A percentile compares a stretch with the other conserved stretches of the same genome.
These are phyloP conservation scores for Vitis rotundifolia DNA, from an alignment of 164 flowering plant species.

Conservation along the genomic window DNA sequence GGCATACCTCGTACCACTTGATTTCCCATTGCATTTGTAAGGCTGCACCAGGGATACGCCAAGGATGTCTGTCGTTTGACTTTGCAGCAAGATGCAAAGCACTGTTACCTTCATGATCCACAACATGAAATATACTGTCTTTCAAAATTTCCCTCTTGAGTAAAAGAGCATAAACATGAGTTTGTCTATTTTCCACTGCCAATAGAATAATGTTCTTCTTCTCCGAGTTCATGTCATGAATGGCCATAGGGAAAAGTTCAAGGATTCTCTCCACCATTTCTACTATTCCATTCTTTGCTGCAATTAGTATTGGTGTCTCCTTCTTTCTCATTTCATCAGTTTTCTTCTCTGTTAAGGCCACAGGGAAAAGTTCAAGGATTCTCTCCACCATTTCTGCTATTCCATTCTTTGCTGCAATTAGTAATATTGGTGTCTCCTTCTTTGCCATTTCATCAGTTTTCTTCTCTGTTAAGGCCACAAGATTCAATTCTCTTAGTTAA, in stretches of 20 bases:
- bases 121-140: not conserved
- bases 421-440: slow-evolving; percentile 8
- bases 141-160: not conserved
- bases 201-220: slow-evolving; percentile 18
- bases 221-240: slow-evolving; percentile 6
- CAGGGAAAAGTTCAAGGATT: slow-evolving; percentile 17
- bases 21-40: too few species aligned
- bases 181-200: slow-evolving; percentile 22
- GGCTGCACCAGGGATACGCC: slow-evolving; percentile 18
- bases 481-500: too few species aligned
- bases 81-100: slow-evolving; percentile 13
- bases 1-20: too few species aligned
- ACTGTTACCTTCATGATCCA: slow-evolving; percentile 19
- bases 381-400: slow-evolving; percentile 17
- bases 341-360: not conserved
- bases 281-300: slow-evolving; percentile 17
- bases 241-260: slow-evolving; percentile 18
- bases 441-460: not conserved
- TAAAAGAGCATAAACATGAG: not conserved
- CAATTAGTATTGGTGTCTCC: slow-evolving; percentile 14
- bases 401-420: slow-evolving; percentile 21
- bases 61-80: not conserved
- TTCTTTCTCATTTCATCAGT: not conserved
- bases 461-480: too few species aligned
- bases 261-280: slow-evolving; percentile 24